Evolutionary conservation across 2,329 filamentous ascomycete species (phyloP), one percentile per base, ranked within the genome.

Genomic region (Harringtonia aguacate): DNA sequence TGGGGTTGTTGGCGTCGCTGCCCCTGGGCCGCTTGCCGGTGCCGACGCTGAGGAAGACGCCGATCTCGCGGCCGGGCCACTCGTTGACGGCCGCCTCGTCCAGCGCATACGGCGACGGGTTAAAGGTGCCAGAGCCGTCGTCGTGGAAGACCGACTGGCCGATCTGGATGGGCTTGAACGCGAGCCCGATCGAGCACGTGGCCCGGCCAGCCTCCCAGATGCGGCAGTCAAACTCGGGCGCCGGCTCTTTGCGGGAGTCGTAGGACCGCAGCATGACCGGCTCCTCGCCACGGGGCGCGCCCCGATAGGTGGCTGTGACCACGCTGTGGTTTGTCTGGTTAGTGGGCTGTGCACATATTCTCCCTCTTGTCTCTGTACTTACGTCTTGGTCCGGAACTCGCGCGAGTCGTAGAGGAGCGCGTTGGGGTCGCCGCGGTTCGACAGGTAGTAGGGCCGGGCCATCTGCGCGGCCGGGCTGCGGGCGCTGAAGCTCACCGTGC

Each of bases 141-240:
- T 98, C 92, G 48, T 95, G 83, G 57, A 98, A 98, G 10, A 88
- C 73, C 1, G 88, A 90, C 61, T 97, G 90, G 4, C 92, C 92
- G 33, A 98, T 86, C 52, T 85, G 83, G 40, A 98, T 88, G 0
- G 90, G 88, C 61, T 98, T 98, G 67, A 98, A 98, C 1, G 92
- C 92, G 36, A 95, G 70, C 1, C 86, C 87, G 1, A 90, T 92
- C 1, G 92, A 86, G 43, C 77, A 86, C 1, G 92, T 98, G n/a
- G 92, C 92, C 48, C 92, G 79, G 12, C 92, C 92, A 5, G 92
- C 92, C 65, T 98, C 83, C 92, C 92, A 98, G 46, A 98, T 92
- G 37, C 83, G 94, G 63, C 89, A 95, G 57, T 95, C 85, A 49
- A 87, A 90, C 61, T 95, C 89, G 3, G 90, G 85, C 0, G 88